Evolutionary conservation across 352 stramenopile species (phyloP), one percentile per base, ranked within the genome.

Genomic region (Phytophthora constricta): DNA sequence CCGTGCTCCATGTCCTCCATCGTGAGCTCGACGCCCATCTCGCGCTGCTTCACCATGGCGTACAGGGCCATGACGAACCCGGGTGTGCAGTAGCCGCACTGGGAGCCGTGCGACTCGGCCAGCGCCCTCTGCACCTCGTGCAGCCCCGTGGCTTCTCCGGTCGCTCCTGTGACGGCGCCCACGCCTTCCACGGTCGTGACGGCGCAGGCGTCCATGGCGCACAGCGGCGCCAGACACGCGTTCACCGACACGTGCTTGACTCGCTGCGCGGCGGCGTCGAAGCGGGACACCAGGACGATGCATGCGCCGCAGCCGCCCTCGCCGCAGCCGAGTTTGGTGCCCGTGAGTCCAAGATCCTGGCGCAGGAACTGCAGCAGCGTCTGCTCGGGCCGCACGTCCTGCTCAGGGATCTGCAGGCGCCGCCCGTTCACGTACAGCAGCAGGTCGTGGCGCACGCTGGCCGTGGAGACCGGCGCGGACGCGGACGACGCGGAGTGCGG

Each of bases 261-360:
- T 22, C 69, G 64, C 9, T 80, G 65, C 0, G 70, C 57, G 25
- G 66, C 53, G 8, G 78, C 59, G 61, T 93, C 79, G 41, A 84
- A 87, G 46, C 79, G 80, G 37, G 87, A 93, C 10, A 98, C 74
- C 79, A 98, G 97, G 46, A 99, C 96, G 7, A 93, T 99, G 68
- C 97, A 99, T 14, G 97, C 97, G 39, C 97, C 97, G 60, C 97
- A 99, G 31, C 97, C 97, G 34, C 97, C 97, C 66, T 99, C 96
- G 1, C 91, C 93, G 58, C 97, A 99, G 61, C 94, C 95, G 19
- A 97, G 79, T 59, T 97, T 97, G 2, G 89, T 95, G 56, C 87
- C 89, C 19, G 86, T 92, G 62, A 95, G 82, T 3, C 80, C 59
- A 49, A 91, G 53, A 28, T 86, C 83, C 16, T 78, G 75, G 62